Conservation (phyloP, 371 early-diverging fungal species). For the Mortierella sp. region DNA sequence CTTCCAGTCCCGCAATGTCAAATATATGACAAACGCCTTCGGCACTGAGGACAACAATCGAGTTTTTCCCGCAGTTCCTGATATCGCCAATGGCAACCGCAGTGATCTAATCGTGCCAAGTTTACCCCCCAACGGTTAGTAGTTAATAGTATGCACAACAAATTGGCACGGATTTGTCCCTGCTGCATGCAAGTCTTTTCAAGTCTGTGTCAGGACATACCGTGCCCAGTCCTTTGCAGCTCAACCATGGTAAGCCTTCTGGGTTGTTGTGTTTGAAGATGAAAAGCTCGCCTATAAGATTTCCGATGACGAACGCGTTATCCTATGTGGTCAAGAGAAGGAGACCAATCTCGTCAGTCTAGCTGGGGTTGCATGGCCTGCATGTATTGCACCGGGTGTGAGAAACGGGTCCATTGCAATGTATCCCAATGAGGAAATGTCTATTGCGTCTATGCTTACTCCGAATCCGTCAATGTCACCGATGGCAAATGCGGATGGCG, state of each 20-base stretch:
- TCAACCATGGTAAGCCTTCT: slow-evolving; percentile 61
- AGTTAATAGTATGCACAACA: background rate
- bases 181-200: background rate
- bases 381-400: too few species aligned
- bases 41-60: slow-evolving; percentile 72
- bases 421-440: background rate
- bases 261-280: slow-evolving; percentile 78
- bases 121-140: background rate
- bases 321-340: slow-evolving; percentile 58
- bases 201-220: slow-evolving; percentile 47
- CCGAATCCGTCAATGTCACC: slow-evolving; percentile 87
- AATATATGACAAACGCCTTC: slow-evolving; percentile 77
- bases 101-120: slow-evolving; percentile 61
- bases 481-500: slow-evolving; percentile 81
- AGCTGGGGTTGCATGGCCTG: background rate
- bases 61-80: slow-evolving; percentile 71
- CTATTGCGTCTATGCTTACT: slow-evolving; percentile 54
- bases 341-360: background rate
- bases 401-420: too few species aligned
- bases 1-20: slow-evolving; percentile 60
- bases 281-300: slow-evolving; percentile 80
- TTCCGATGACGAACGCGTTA: slow-evolving; percentile 87
- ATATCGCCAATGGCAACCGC: slow-evolving; percentile 75
- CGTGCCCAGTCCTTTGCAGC: slow-evolving; percentile 71
- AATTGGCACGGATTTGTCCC: background rate